Base-by-base conservation (phyloP, 2,329 filamentous ascomycete species). In the Curvularia lunata region DNA sequence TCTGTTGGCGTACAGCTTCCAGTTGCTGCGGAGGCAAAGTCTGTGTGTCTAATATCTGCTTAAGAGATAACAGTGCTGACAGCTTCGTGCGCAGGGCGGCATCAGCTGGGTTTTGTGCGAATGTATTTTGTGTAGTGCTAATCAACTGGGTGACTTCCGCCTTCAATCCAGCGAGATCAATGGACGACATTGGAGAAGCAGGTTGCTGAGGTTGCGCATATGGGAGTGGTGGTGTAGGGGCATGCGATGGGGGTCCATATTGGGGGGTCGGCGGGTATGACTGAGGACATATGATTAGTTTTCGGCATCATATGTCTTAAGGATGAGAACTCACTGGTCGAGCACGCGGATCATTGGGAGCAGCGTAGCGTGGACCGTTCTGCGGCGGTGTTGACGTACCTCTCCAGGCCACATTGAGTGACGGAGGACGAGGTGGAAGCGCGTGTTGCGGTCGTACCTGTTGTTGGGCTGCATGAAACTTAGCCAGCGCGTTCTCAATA, bases 401-500 rank as follows among this genome's bases (percentile, higher is more conserved):
- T 54, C 88, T 85, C 78, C 88, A 91, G 25, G 86, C 86, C 42
- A 83, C 82, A 54, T 84, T 83, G 42, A 56, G 53, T 32, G 84
- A 63, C 4, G 67, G 67, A 32, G 75, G 75, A 52, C 75, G 67
- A 77, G 69, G 67, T n/a, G 75, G 76, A 4, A 77, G 62, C 12
- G 66, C 64, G 58, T 75, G 69, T 42, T 71, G 82, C 63, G 85
- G 74, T 37, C 70, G 67, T 46, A 81, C 78, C 63, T 84, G 81
- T 63, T 86, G 81, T 62, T 88, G 86, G 23, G 84, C 82, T 43
- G 85, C 86, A 60, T 84, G 83, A 51, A 91, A 92, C 77, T 95
- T 97, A 76, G 95, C 91, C 58, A 99, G 83, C 49, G 94, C 93
- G 77, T 92, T 96, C 77, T 99, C 95, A 66, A 99, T 98, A 42